These are phyloP conservation scores for Fraxinus albicans DNA, from an alignment of 305 asterid species.

Conservation along the genomic window DNA sequence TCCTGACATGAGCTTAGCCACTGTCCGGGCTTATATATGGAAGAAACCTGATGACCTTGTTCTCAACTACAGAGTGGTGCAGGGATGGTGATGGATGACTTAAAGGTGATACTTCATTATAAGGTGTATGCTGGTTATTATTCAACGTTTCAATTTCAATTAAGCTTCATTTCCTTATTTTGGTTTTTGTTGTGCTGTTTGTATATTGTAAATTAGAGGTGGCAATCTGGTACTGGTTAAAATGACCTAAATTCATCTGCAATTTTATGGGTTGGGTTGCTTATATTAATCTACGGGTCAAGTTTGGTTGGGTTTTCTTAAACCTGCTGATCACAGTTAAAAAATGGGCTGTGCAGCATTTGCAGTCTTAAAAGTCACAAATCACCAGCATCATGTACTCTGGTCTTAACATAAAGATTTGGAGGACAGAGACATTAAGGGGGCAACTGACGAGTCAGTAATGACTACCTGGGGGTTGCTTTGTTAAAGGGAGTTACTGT, in stretches of 20 bases:
- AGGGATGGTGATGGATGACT: slow-evolving; percentile 51
- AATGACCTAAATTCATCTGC: neutral
- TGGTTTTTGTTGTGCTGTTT: neutral
- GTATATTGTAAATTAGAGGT: neutral
- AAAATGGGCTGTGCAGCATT: neutral
- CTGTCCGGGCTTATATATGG: slow-evolving; percentile 88
- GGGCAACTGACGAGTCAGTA: neutral
- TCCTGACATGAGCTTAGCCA: slow-evolving; percentile 94
- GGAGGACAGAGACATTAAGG: neutral
- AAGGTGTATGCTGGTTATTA: slow-evolving; percentile 3
- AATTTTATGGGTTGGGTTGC: neutral
- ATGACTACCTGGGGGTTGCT: neutral
- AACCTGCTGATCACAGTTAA: neutral
- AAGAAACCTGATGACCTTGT: slow-evolving; percentile 88
- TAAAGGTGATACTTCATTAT: slow-evolving; percentile 26
- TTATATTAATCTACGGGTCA: neutral
- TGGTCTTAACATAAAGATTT: neutral
- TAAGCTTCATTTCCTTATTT: neutral
- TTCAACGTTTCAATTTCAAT: neutral
- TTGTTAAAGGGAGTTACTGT: neutral
- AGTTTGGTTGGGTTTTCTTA: neutral
- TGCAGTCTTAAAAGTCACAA: neutral
- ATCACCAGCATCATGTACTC: neutral
- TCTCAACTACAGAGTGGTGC: slow-evolving; percentile 69
- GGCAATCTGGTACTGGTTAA: neutral